These are phyloP conservation scores for Pseudodiploospora longispora DNA, from an alignment of 2,329 filamentous ascomycete genomes.

Conservation along the genomic window DNA sequence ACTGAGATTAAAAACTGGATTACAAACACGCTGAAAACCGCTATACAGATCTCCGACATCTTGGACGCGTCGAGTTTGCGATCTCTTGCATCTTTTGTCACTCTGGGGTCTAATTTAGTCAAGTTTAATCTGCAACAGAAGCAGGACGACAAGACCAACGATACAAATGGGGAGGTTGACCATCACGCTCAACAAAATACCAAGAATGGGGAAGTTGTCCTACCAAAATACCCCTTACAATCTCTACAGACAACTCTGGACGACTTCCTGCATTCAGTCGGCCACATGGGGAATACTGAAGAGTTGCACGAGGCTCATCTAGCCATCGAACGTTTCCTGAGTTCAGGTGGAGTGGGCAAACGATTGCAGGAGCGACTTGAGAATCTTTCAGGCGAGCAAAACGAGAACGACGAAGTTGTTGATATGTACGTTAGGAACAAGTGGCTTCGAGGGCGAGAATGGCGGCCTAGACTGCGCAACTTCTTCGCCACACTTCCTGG, in stretches of 20 bases:
- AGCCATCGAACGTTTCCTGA: not conserved
- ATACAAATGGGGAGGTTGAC: too few relatives aligned
- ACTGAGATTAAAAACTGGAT: constrained; percentile 24
- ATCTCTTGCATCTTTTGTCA: constrained; percentile 1
- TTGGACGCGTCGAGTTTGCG: not conserved
- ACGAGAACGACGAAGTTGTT: constrained; percentile 2
- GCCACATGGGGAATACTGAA: not conserved
- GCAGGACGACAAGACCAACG: too few relatives aligned
- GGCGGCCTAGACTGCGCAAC: constrained; percentile 1
- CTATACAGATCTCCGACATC: constrained; percentile 3
- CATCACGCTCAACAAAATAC: too few relatives aligned
- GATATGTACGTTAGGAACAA: constrained; percentile 6
- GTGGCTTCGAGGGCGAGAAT: constrained; percentile 4
- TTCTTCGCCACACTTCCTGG: constrained; percentile 4
- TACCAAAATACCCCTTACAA: constrained; percentile 4
- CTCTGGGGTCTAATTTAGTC: not conserved
- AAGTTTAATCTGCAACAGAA: not conserved
- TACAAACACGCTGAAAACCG: constrained; percentile 13
- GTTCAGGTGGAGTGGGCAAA: not conserved
- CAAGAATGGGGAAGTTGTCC: not conserved
- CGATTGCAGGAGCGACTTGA: not conserved
- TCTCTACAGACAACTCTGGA: not conserved
- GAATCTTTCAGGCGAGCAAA: not conserved
- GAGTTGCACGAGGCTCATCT: not conserved
- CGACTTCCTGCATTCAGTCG: not conserved